Evolutionary conservation across 495 filamentous ascomycete species (phyloP).

Genomic region (Penicillium bovifimosum): DNA sequence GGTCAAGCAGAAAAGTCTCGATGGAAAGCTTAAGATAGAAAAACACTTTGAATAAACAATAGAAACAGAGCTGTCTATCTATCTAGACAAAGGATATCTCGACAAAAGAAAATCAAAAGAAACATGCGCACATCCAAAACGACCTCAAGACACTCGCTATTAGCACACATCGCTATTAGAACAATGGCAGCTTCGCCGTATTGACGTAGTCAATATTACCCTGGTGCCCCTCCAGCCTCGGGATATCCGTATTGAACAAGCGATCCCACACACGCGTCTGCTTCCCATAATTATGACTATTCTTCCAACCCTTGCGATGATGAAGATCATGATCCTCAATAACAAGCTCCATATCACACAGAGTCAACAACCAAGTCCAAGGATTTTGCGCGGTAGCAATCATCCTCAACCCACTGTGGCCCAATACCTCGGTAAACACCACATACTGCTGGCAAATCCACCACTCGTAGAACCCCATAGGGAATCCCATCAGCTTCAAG

Average conservation of each 20-base stretch:
- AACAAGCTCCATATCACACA: slow-evolving; percentile 29
- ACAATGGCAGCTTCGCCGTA: slow-evolving; percentile 27
- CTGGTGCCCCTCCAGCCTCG: slow-evolving; percentile 25
- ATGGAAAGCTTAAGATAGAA: too few relatives aligned
- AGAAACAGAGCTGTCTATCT: too few relatives aligned
- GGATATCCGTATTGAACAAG: slow-evolving; percentile 31
- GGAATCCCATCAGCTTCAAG: slow-evolving; percentile 28
- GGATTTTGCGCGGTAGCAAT: slow-evolving; percentile 26
- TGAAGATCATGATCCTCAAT: slow-evolving; percentile 40
- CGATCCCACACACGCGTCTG: slow-evolving; percentile 41
- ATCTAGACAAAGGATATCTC: too few relatives aligned
- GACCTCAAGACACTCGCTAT: background rate
- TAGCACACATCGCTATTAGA: slow-evolving; percentile 17
- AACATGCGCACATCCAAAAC: too few relatives aligned
- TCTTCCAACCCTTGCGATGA: slow-evolving; percentile 38
- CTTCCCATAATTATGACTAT: slow-evolving; percentile 38
- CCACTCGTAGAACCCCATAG: slow-evolving; percentile 40
- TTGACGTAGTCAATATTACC: slow-evolving; percentile 33
- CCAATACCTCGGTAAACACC: slow-evolving; percentile 30
- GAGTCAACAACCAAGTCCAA: slow-evolving; percentile 23
- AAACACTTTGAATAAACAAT: too few relatives aligned
- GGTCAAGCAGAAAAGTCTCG: too few relatives aligned
- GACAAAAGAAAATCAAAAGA: too few relatives aligned
- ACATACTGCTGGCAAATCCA: slow-evolving; percentile 39
- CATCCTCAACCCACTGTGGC: slow-evolving; percentile 32